Percentiles rank a stretch among this genome's conserved stretches.
Conservation (phyloP, 306 rosid genomes). For the Hippophae gyantsensis region DNA sequence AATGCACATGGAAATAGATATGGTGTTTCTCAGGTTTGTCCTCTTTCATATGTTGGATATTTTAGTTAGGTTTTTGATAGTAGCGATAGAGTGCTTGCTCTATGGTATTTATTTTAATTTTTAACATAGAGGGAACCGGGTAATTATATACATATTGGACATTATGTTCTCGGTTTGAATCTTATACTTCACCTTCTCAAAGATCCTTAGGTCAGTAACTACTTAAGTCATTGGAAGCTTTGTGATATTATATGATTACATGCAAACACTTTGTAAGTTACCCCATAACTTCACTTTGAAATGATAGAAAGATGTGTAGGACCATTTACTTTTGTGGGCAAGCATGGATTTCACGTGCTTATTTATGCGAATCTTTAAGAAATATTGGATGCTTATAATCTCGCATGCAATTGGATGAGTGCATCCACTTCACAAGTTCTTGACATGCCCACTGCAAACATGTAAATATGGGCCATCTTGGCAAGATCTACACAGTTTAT, state of each 20-base stretch:
- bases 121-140: not conserved
- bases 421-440: too few relatives aligned
- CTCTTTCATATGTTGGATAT: constrained; percentile 17
- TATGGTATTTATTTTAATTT: not conserved
- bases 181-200: not conserved
- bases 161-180: not conserved
- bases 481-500: too few relatives aligned
- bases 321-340: too few relatives aligned
- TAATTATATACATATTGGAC: not conserved
- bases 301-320: not conserved
- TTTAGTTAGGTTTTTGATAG: not conserved
- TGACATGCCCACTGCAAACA: too few relatives aligned
- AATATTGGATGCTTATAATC: too few relatives aligned
- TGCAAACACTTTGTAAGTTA: not conserved
- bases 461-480: too few relatives aligned
- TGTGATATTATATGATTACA: not conserved
- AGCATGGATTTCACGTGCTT: too few relatives aligned
- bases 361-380: too few relatives aligned
- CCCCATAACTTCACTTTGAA: not conserved
- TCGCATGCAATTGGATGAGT: too few relatives aligned
- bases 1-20: constrained; percentile 74
- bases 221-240: not conserved
- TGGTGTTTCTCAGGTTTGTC: constrained; percentile 61
- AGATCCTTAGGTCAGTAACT: not conserved
- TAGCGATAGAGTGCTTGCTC: not conserved